phyloP scores from a whole-genome alignment of 805 yeast species.

The Suhomyces faveliae region DNA sequence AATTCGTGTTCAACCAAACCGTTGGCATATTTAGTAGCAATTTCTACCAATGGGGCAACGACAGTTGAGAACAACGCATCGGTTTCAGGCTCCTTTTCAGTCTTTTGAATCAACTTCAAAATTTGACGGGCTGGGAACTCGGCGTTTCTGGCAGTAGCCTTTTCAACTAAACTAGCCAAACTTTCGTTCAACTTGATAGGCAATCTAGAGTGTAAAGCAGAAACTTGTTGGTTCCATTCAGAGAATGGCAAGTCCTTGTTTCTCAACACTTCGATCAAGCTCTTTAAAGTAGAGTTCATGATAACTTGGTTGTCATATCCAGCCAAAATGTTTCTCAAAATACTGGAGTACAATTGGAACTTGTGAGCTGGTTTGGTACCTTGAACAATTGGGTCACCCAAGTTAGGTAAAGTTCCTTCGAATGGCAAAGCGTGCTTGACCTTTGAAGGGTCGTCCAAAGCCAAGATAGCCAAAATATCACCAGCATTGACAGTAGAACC shows the following conservation, averaged over 20 bases:
- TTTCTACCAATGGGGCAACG: constrained; percentile 69
- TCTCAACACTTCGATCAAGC: constrained; percentile 68
- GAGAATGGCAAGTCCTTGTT: constrained; percentile 86
- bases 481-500: constrained; percentile 97
- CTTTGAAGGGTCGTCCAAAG: constrained; percentile 94
- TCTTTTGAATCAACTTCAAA: constrained; percentile 65
- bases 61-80: constrained; percentile 56
- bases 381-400: constrained; percentile 77
- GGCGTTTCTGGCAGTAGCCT: constrained; percentile 61
- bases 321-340: constrained; percentile 73
- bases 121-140: constrained; percentile 94
- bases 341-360: constrained; percentile 55
- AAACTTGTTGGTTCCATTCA: constrained; percentile 82
- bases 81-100: constrained; percentile 48
- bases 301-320: constrained; percentile 97
- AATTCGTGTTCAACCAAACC: constrained; percentile 88
- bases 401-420: constrained; percentile 88
- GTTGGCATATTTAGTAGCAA: constrained; percentile 65
- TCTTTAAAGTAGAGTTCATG: constrained; percentile 78
- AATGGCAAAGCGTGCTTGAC: constrained; percentile 95
- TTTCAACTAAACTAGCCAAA: constrained; percentile 63
- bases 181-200: constrained; percentile 73
- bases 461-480: constrained; percentile 91
- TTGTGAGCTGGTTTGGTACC: constrained; percentile 85
- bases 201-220: constrained; percentile 90